These are phyloP conservation scores for Globisporangium viniferum DNA, from an alignment of 352 stramenopile species.

Conservation along the genomic window DNA sequence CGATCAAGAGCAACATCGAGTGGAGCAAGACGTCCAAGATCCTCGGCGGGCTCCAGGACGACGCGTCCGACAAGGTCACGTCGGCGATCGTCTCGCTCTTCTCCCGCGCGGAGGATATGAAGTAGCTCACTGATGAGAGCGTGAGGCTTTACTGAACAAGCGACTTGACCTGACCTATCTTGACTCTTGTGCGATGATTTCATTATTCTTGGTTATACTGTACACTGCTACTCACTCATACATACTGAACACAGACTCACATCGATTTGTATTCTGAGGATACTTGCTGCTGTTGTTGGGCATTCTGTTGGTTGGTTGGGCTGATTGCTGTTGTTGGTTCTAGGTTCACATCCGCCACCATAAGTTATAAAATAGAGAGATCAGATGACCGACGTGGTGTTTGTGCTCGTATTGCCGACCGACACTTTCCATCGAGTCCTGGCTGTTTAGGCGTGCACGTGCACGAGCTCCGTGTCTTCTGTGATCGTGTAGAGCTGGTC, in stretches of 20 bases:
- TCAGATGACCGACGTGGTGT: no score
- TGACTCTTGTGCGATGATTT: no score
- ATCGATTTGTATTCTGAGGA: not conserved
- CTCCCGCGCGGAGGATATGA: conserved; percentile 15
- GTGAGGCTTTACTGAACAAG: no score
- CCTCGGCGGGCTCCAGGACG: conserved; percentile 46
- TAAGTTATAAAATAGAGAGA: conserved; percentile 3
- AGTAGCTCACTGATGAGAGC: no score
- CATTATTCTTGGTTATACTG: not conserved
- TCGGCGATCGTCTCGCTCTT: conserved; percentile 60
- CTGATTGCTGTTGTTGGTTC: not conserved
- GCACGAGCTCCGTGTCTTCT: conserved; percentile 39
- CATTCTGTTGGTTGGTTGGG: not conserved
- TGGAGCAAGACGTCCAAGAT: conserved; percentile 58
- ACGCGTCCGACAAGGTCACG: conserved; percentile 45
- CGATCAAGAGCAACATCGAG: conserved; percentile 45
- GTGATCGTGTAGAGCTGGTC: conserved; percentile 60
- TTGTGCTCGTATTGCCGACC: not conserved
- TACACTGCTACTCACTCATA: not conserved
- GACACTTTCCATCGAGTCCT: not conserved
- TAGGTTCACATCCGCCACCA: not conserved
- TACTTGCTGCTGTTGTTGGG: not conserved
- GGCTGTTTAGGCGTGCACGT: conserved; percentile 15
- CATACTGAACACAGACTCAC: not conserved
- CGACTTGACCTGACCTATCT: no score